Percentiles rank a stretch among this genome's conserved stretches.
phyloP scores from a whole-genome alignment of 1,139 yeast genomes.

The Yamadazyma dushanensis region DNA sequence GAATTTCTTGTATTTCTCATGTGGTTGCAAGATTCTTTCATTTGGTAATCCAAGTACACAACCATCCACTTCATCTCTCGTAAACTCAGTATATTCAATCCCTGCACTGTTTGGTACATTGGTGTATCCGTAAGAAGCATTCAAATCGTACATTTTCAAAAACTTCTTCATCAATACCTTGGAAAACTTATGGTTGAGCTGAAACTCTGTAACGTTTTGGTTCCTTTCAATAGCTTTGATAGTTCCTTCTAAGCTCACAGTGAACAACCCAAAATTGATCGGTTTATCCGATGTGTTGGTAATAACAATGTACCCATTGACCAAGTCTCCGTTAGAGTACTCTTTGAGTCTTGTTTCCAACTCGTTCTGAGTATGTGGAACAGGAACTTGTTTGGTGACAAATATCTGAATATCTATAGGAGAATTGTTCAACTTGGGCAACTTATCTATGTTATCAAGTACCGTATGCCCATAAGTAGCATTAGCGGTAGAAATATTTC shows the following conservation, averaged over 20 bases:
- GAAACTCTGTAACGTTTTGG: slow-evolving; percentile 15
- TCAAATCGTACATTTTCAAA: slow-evolving; percentile 48
- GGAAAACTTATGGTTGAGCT: slow-evolving; percentile 21
- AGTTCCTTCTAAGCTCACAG: slow-evolving; percentile 49
- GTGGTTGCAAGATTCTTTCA: slow-evolving; percentile 51
- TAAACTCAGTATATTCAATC: slow-evolving; percentile 45
- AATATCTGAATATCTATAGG: slow-evolving; percentile 45
- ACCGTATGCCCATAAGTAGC: slow-evolving; percentile 43
- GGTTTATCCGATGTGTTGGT: slow-evolving; percentile 40
- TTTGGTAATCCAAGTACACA: slow-evolving; percentile 52
- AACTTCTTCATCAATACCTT: slow-evolving; percentile 44
- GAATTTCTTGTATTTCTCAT: slow-evolving; percentile 56
- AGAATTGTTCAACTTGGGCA: slow-evolving; percentile 34
- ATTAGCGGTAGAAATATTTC: slow-evolving; percentile 10
- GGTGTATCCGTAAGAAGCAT: slow-evolving; percentile 46
- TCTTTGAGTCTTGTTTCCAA: slow-evolving; percentile 46
- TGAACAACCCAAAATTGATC: slow-evolving; percentile 45
- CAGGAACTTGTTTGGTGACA: slow-evolving; percentile 44
- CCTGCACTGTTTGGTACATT: slow-evolving; percentile 53
- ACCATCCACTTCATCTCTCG: slow-evolving; percentile 48
- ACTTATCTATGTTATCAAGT: slow-evolving; percentile 44
- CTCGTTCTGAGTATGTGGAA: slow-evolving; percentile 34
- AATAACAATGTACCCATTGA: slow-evolving; percentile 39
- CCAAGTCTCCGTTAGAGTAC: slow-evolving; percentile 42
- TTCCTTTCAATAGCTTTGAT: slow-evolving; percentile 33